Percentiles rank a stretch among this genome's conserved stretches.
phyloP scores from a whole-genome alignment of 2,329 filamentous ascomycete genomes.

The Hymenotorrendiella dingleyae region DNA sequence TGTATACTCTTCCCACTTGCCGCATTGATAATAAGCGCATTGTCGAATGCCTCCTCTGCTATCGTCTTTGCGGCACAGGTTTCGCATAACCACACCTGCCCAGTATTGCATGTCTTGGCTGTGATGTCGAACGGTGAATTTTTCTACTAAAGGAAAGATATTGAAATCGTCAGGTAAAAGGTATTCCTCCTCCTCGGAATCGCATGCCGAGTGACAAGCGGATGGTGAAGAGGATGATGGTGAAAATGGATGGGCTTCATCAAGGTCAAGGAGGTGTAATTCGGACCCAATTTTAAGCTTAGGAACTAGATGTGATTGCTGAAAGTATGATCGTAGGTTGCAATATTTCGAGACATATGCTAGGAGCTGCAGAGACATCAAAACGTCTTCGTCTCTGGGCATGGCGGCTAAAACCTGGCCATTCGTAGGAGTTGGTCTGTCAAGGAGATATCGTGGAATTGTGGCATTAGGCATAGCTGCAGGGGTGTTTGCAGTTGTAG shows the following conservation, averaged over 20 bases:
- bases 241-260: slow-evolving; percentile 41
- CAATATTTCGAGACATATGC: slow-evolving; percentile 99
- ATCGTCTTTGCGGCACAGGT: slow-evolving; percentile 96
- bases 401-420: slow-evolving; percentile 79
- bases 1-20: slow-evolving; percentile 96
- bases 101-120: slow-evolving; percentile 99
- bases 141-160: slow-evolving; percentile 96
- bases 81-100: slow-evolving; percentile 98
- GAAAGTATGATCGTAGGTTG: slow-evolving; percentile 91
- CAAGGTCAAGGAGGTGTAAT: slow-evolving; percentile 71
- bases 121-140: slow-evolving; percentile 94
- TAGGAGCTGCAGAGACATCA: slow-evolving; percentile 94
- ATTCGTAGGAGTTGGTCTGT: slow-evolving; percentile 60
- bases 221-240: slow-evolving; percentile 31
- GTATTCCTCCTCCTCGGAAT: slow-evolving; percentile 67
- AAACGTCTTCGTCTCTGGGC: slow-evolving; percentile 93
- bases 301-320: slow-evolving; percentile 88
- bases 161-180: slow-evolving; percentile 91
- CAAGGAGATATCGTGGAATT: slow-evolving; percentile 73
- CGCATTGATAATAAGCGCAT: slow-evolving; percentile 96
- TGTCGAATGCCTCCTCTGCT: slow-evolving; percentile 89
- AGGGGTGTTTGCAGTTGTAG: slow-evolving; percentile 57
- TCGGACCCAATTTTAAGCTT: slow-evolving; percentile 86
- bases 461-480: slow-evolving; percentile 69
- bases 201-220: slow-evolving; percentile 30